Conservation (phyloP, 73 alveolate genomes). For the Uronychia setigera region DNA sequence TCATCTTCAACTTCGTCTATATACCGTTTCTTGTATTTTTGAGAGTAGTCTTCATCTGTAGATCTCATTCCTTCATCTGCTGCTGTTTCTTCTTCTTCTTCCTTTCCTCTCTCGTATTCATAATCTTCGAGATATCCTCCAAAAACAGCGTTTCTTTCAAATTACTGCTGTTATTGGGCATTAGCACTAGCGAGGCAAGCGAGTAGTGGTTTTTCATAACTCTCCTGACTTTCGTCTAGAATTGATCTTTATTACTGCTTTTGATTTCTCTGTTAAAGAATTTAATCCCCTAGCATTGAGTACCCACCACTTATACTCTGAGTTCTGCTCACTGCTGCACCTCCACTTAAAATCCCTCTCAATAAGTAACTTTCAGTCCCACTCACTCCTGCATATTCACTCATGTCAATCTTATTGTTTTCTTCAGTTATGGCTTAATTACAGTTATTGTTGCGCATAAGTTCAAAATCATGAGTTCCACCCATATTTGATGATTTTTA, state of each 20-base stretch:
- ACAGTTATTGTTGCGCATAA: not conserved
- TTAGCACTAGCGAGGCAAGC: too few species aligned
- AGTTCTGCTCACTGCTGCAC: not conserved
- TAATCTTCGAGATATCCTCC: too few species aligned
- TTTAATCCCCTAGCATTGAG: not conserved
- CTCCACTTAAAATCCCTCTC: not conserved
- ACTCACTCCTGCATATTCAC: not conserved
- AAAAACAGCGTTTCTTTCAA: too few species aligned
- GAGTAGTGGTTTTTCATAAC: not conserved
- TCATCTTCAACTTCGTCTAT: not conserved
- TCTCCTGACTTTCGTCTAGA: not conserved
- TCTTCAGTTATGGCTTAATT: too few species aligned
- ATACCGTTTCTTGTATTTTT: too few species aligned
- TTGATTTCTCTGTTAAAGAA: not conserved
- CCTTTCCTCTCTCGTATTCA: too few species aligned
- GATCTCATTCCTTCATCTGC: too few species aligned
- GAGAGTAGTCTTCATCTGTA: too few species aligned
- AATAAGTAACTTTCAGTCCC: not conserved
- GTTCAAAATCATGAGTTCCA: not conserved
- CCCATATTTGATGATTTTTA: not conserved
- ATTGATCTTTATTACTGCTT: not conserved
- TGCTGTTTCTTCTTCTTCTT: too few species aligned
- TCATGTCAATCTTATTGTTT: too few species aligned
- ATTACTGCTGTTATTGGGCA: too few species aligned
- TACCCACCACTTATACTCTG: not conserved